Evolutionary conservation across 2,329 filamentous ascomycete genomes (phyloP), one percentile per base, ranked within the genome.

Genomic region (Truncatella angustata): DNA sequence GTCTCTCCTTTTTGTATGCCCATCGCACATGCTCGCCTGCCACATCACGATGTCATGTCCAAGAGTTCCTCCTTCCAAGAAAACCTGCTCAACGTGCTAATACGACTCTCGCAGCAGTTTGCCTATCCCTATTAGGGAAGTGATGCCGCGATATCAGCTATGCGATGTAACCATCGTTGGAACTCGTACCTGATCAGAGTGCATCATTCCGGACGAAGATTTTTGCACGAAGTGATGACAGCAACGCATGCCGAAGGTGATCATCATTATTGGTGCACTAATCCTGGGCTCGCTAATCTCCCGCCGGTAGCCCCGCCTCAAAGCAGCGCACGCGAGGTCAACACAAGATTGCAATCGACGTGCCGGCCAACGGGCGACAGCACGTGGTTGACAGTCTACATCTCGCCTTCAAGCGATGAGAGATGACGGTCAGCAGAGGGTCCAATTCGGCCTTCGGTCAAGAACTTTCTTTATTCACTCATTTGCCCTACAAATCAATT

Each of bases 201-300:
- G 28, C 28, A 7, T n/a, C n/a, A n/a, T n/a, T n/a, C n/a, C n/a
- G n/a, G n/a, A n/a, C 28, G 28, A 32, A 32, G 28, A 32, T 32
- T 28, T 49, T 21, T 26, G 21, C 45, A 23, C 16, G 32, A 49
- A 49, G 20, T 23, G 45, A 28, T 18, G 18, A 34, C 36, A 49
- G 45, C 45, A 34, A 49, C 36, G 45, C 45, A 39, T 49, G 45
- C 34, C 37, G 18, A 23, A 36, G 18, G 18, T 49, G 45, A 39
- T 49, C 34, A 18, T 24, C 45, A 23, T 35, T 23, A 49, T 49
- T 49, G 30, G 45, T 49, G 14, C 36, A n/a, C n/a, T 20, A n/a
- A 9, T 20, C 21, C 40, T 20, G 16, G 40, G 40, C 40, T 43
- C 40, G 40, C 40, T 43, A 21, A 43, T 43, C 40, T 43, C 7